Evolutionary conservation across 176 grass and related monocot species (phyloP), one percentile per base, ranked within the genome.

Genomic region (Oryza glumipatula): DNA sequence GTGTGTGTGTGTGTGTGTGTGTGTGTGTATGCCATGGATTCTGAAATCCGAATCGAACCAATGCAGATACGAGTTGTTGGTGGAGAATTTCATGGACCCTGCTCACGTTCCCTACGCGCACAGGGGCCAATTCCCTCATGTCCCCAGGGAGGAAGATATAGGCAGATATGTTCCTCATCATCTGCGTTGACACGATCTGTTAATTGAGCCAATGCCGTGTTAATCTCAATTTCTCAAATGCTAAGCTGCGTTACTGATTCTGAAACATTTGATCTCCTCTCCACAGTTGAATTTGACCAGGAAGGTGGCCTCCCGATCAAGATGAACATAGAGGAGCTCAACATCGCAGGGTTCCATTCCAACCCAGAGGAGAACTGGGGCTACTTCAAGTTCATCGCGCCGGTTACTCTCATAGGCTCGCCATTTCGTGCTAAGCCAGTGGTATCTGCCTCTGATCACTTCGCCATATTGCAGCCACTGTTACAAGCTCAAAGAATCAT

Each of bases 81-180:
- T 80, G 17, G 96, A 98, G 80, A 98, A 98, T 77, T 85, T 98
- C 33, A 89, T 98, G 83, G 96, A 98, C 60, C 87, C 93, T 85
- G 87, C 96, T 13, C 96, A 98, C 65, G 93, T 95, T 38, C 87
- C 77, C 0, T 98, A 98, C 82, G 96, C 96, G 3, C 96, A 98
- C 76, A 85, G 33, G 87, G 95, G 95, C 41, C 26, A 95, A 52
- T 86, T 98, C 52, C 78, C 69, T 1, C 17, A 76, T 58, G 16
- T 54, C 86, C 2, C 77, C 70, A 58, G 11, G 41, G 87, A 83
- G 56, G 74, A 22, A 78, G 89, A 92, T 41, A 91, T 89, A 6
- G 89, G 82, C 64, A 98, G 96, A 98, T 98, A 95, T 65, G 96
- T 83, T 67, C 52, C 82, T 11, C 58, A 23, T 28, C 28, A 28